phyloP scores from a whole-genome alignment of 2,329 filamentous ascomycete species.

The Helminthosporium solani region DNA sequence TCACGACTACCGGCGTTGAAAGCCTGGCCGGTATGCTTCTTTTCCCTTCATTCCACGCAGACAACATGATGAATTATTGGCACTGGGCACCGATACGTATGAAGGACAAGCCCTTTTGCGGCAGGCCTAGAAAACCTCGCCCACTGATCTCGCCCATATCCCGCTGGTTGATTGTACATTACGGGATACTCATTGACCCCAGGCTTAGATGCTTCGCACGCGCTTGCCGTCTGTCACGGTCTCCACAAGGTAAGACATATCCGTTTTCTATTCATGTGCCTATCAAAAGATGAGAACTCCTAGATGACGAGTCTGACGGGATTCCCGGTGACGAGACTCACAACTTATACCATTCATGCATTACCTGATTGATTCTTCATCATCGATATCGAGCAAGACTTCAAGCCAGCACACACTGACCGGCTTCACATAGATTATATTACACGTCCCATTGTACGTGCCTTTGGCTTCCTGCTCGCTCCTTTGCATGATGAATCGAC shows the following conservation, averaged over 20 bases:
- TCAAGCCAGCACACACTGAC: not conserved
- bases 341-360: conserved; percentile 73
- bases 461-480: not conserved
- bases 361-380: conserved; percentile 16
- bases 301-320: conserved; percentile 81
- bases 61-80: conserved; percentile 71
- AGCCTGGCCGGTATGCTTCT: not conserved
- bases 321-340: conserved; percentile 67
- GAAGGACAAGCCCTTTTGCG: conserved; percentile 85
- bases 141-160: conserved; percentile 68
- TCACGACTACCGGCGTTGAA: not conserved
- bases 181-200: conserved; percentile 3
- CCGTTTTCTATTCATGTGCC: conserved; percentile 3
- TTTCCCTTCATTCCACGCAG: not conserved
- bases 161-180: not conserved
- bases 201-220: not conserved
- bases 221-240: not conserved
- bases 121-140: conserved; percentile 99
- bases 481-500: conserved; percentile 74
- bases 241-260: conserved; percentile 21
- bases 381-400: not conserved
- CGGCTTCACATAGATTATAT: not conserved
- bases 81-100: conserved; percentile 95
- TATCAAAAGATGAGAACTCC: conserved; percentile 48
- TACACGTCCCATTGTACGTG: conserved; percentile 1